Evolutionary conservation across 495 filamentous ascomycete species (phyloP), one percentile per base, ranked within the genome.

Genomic region (Penicillium lagena): DNA sequence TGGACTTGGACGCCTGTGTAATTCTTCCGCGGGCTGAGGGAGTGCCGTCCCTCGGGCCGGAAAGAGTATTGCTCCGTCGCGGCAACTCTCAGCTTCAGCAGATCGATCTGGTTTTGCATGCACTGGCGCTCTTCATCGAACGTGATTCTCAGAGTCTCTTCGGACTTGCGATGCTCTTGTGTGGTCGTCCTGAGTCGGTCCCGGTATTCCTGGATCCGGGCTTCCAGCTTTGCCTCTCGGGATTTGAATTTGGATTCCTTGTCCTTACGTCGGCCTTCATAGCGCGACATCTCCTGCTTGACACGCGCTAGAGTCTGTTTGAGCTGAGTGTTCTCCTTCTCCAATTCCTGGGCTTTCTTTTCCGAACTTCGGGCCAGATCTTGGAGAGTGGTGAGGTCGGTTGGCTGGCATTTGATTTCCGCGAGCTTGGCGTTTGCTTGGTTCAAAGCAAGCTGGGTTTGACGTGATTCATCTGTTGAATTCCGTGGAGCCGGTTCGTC

Each of bases 361-460:
- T 86, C 81, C 29, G 85, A 85, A 54, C 76, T 81, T 40, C 82
- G 71, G 36, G 81, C 66, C 29, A 83, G 74, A 43, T 77, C 50
- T 29, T 59, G 64, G 9, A 77, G 59, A 50, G 52, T 78, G 62
- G 40, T 77, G 62, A 69, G 78, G 22, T 73, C 67, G 7, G 57
- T 49, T 64, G 52, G 62, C 48, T 61, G 77, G 60, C 48, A 75
- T 51, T 81, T 83, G 50, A 83, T 72, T 39, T 82, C 74, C 13
- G 78, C 76, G 43, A 86, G 78, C 13, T 84, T 67, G 14, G 75
- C 62, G 30, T 81, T 76, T 46, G 83, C 64, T 37, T 73, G 68
- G 14, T 73, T 67, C 29, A 83, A 67, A 15, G 81, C 78, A 22
- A 73, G 49, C 52, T 67, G 54, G 50, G 60, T 40, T 61, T 56